Conservation (phyloP, 305 asterid species). For the Lippia alba region DNA sequence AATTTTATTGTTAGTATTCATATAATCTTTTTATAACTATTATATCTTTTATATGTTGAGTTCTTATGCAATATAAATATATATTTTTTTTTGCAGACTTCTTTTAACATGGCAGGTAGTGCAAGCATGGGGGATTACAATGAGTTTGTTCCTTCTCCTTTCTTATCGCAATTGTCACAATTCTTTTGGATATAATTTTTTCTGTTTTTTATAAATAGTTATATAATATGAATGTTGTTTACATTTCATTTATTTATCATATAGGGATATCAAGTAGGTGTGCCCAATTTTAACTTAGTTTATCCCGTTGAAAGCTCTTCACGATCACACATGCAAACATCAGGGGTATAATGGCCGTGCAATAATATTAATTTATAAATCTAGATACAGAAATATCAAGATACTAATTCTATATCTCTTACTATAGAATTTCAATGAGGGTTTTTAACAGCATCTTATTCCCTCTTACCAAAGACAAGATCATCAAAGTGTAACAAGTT, state of each 20-base stretch:
- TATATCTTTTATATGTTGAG: not conserved
- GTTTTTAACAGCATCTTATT: too few relatives aligned
- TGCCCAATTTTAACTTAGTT: not conserved
- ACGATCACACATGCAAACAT: too few relatives aligned
- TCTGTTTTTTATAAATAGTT: too few relatives aligned
- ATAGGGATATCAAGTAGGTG: not conserved
- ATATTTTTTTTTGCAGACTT: too few relatives aligned
- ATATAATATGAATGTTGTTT: not conserved
- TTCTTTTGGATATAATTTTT: too few relatives aligned
- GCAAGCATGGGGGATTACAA: not conserved
- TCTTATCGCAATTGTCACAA: not conserved
- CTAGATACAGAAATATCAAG: too few relatives aligned
- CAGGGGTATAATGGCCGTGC: too few relatives aligned
- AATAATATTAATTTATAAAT: too few relatives aligned
- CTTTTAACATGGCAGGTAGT: not conserved
- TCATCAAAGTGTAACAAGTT: too few relatives aligned
- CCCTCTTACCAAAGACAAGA: too few relatives aligned
- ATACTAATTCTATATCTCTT: too few relatives aligned
- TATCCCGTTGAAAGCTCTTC: not conserved
- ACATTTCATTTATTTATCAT: not conserved
- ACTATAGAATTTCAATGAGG: too few relatives aligned
- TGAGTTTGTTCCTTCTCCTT: not conserved
- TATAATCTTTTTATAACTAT: not conserved
- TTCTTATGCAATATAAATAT: not conserved
- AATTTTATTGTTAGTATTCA: not conserved